These are phyloP conservation scores for Cytidiella melzeri DNA, from an alignment of 768 basidiomycete species.

Conservation along the genomic window DNA sequence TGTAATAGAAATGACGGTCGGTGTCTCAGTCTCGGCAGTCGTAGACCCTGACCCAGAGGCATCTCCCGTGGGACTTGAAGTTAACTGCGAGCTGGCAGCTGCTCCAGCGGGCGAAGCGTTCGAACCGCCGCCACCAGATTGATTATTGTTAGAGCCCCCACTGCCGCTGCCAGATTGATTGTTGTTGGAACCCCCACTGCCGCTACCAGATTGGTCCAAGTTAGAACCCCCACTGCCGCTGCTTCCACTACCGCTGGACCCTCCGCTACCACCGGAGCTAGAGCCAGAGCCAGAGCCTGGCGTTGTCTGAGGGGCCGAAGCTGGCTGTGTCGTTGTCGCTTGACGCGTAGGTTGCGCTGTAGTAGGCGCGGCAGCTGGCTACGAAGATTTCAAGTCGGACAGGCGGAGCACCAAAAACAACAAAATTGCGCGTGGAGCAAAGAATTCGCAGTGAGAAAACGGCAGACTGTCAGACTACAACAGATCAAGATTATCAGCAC, in stretches of 20 bases:
- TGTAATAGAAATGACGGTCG: neutral
- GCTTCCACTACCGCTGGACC: neutral
- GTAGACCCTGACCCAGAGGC: neutral
- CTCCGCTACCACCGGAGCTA: too few species aligned
- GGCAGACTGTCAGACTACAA: too few species aligned
- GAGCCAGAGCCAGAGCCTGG: too few species aligned
- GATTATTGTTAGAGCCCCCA: neutral
- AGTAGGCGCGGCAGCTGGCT: too few species aligned
- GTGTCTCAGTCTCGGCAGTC: neutral
- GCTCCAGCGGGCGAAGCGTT: neutral
- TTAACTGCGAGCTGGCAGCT: neutral
- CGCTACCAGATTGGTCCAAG: neutral
- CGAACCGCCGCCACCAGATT: neutral
- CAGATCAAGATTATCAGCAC: too few species aligned
- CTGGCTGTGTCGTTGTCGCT: too few species aligned
- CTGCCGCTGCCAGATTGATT: neutral
- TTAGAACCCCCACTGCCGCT: neutral
- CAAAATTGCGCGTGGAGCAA: too few species aligned
- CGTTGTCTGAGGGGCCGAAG: too few species aligned
- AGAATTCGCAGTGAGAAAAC: too few species aligned
- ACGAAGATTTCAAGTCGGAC: too few species aligned
- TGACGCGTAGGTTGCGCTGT: too few species aligned
- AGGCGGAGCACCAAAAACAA: too few species aligned
- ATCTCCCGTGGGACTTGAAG: neutral
- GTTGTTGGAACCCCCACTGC: neutral